Percentiles rank a stretch among this genome's conserved stretches.
Evolutionary conservation across 2,329 filamentous ascomycete genomes (phyloP).

Genomic region (Lasiodiplodia citricola): DNA sequence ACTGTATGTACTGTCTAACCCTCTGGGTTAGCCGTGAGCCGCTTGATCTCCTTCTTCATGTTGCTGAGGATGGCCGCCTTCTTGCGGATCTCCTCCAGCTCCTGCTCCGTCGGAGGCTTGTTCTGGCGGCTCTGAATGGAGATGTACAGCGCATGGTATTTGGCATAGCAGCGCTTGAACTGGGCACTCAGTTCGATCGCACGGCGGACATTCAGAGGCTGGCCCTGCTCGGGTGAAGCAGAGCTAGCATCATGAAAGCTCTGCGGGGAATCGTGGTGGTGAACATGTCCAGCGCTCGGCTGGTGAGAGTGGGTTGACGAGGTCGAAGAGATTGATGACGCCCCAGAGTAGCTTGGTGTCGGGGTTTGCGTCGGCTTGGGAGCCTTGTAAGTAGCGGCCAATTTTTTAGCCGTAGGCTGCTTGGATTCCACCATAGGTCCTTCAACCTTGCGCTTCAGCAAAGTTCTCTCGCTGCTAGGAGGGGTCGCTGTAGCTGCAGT

Average conservation of each 20-base stretch:
- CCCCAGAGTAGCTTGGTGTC: constrained; percentile 17
- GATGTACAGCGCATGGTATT: constrained; percentile 63
- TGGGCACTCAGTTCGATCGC: constrained; percentile 53
- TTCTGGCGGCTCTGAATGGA: constrained; percentile 49
- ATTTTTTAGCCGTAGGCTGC: constrained; percentile 26
- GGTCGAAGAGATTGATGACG: constrained; percentile 11
- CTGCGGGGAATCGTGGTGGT: constrained; percentile 33
- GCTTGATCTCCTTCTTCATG: constrained; percentile 64
- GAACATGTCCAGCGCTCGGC: constrained; percentile 38
- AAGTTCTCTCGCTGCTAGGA: constrained; percentile 36
- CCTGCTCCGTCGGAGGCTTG: constrained; percentile 55
- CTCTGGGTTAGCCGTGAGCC: background rate
- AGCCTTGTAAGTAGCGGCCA: constrained; percentile 29
- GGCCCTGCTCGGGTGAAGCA: constrained; percentile 41
- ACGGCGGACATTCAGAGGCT: constrained; percentile 39
- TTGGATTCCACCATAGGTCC: constrained; percentile 37
- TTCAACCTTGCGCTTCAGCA: constrained; percentile 54
- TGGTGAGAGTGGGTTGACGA: constrained; percentile 27
- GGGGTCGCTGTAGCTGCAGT: constrained; percentile 38
- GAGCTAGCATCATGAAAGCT: constrained; percentile 37
- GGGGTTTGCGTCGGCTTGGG: constrained; percentile 24
- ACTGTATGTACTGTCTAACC: background rate
- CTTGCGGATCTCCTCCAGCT: constrained; percentile 58
- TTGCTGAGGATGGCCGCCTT: constrained; percentile 49
- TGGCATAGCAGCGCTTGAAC: constrained; percentile 64